Evolutionary conservation across 805 yeast species (phyloP), one percentile per base, ranked within the genome.

Genomic region (Candida bentonensis): DNA sequence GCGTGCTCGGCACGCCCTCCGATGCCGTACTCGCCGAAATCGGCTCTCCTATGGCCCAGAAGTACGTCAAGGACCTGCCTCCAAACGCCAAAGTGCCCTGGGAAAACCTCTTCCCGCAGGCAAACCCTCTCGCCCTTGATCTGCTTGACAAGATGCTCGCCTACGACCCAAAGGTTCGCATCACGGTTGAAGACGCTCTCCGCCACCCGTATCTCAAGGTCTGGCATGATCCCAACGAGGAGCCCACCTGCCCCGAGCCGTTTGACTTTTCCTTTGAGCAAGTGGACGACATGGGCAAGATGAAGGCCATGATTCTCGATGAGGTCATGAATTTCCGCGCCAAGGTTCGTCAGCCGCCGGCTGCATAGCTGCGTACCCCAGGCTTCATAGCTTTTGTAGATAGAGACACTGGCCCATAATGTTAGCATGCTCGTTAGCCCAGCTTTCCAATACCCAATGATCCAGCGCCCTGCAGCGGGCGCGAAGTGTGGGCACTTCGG

Each of bases 161-260:
- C n/a, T 72, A 92, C 51, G 94, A 89, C 59, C 97, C 97, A 2
- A 70, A 68, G 40, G 73, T 76, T 54, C 73, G 98, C 61, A 81
- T 88, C 45, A 78, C 87, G 0, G 97, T 88, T 2, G 86, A 82
- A 46, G 82, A 86, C 53, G 96, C 97, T 0, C 67, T 92, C 42
- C 72, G 69, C 48, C 98, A 92, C 63, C 95, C 96, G 5, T 92
- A 89, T 59, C 64, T 92, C 45, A 70, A 78, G 41, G 74, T 83
- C 25, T 92, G 96, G 88, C 96, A 86, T 58, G 95, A 87, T 61
- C 92, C 95, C 3, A 73, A 74, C 23, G 97, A 92, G 59, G 97
- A 92, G 63, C 69, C 69, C 3, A 40, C 47, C 2, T 83, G 87
- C 42, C 80, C 92, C 21, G 88, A 94, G 0, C 78, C 78, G 36